Evolutionary conservation across 805 yeast genomes (phyloP).

Genomic region (Candida ulmi): DNA sequence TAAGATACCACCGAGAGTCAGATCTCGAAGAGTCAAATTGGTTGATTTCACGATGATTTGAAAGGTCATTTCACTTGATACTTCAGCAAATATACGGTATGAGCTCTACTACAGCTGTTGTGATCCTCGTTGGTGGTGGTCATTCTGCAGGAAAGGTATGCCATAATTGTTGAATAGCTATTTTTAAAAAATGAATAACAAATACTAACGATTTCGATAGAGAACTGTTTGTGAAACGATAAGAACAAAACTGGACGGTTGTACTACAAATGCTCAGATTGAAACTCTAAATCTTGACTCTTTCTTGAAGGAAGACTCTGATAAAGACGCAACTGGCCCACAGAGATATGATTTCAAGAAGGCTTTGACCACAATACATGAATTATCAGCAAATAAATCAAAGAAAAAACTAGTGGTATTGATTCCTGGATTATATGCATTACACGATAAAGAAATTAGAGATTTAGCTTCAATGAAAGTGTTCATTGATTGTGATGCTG

Average conservation of each 20-base stretch:
- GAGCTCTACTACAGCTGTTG: constrained; percentile 6
- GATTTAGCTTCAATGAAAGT: constrained; percentile 57
- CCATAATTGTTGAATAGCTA: too few relatives aligned
- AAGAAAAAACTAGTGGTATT: constrained; percentile 35
- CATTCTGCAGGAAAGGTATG: constrained; percentile 55
- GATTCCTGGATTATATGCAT: constrained; percentile 76
- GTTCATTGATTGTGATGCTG: constrained; percentile 81
- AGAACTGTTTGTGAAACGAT: constrained; percentile 32
- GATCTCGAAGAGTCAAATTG: too few relatives aligned
- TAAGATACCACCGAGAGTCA: too few relatives aligned
- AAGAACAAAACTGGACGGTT: constrained; percentile 23
- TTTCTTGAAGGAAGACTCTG: constrained; percentile 28
- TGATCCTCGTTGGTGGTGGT: constrained; percentile 57
- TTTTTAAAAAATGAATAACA: background rate
- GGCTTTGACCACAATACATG: constrained; percentile 14
- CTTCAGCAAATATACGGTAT: too few relatives aligned
- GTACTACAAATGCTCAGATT: constrained; percentile 20
- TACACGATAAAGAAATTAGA: constrained; percentile 55
- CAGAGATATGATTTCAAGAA: constrained; percentile 25
- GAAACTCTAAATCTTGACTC: constrained; percentile 39
- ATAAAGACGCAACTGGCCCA: constrained; percentile 7
- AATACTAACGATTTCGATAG: too few relatives aligned
- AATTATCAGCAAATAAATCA: constrained; percentile 8
- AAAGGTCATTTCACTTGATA: too few relatives aligned
- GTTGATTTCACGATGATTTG: too few relatives aligned